phyloP scores from a whole-genome alignment of 2,329 filamentous ascomycete genomes.

The Penicillium sp. region DNA sequence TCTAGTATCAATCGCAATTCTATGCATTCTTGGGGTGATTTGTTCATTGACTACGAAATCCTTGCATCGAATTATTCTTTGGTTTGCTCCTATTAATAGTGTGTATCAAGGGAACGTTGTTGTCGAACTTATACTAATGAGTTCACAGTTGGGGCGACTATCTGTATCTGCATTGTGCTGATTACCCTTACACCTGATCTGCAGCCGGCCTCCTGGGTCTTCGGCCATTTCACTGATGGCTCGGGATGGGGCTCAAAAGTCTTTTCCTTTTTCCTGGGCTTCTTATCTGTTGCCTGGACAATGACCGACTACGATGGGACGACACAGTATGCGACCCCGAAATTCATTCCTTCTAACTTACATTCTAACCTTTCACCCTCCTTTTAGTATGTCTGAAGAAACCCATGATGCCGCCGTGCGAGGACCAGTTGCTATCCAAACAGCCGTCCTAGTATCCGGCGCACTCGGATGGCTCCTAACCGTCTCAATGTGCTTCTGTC shows the following conservation, averaged over 20 bases:
- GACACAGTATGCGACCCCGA: constrained; percentile 53
- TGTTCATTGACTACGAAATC: constrained; percentile 62
- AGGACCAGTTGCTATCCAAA: constrained; percentile 60
- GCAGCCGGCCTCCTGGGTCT: constrained; percentile 60
- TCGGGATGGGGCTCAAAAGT: constrained; percentile 62
- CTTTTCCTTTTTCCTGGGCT: constrained; percentile 63
- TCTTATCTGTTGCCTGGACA: constrained; percentile 49
- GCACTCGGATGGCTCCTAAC: constrained; percentile 62
- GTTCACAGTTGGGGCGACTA: constrained; percentile 54
- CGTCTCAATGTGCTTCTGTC: constrained; percentile 63
- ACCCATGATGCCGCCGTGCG: constrained; percentile 62
- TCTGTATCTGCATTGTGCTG: constrained; percentile 60
- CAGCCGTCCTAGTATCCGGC: constrained; percentile 61
- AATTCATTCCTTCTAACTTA: no score
- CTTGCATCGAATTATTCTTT: constrained; percentile 60
- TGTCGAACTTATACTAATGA: background rate
- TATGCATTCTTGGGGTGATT: constrained; percentile 59
- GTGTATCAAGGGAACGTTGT: constrained; percentile 18
- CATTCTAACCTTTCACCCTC: constrained; percentile 1
- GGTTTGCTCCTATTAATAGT: constrained; percentile 68
- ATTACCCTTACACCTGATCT: constrained; percentile 60
- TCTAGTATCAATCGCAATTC: constrained; percentile 55
- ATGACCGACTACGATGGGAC: constrained; percentile 70
- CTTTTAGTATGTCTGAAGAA: constrained; percentile 62
- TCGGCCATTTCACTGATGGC: constrained; percentile 60